A percentile compares a stretch with the other conserved stretches of the same genome.
phyloP scores from a whole-genome alignment of 2,329 filamentous ascomycete genomes.

The Cladosporium sp. region DNA sequence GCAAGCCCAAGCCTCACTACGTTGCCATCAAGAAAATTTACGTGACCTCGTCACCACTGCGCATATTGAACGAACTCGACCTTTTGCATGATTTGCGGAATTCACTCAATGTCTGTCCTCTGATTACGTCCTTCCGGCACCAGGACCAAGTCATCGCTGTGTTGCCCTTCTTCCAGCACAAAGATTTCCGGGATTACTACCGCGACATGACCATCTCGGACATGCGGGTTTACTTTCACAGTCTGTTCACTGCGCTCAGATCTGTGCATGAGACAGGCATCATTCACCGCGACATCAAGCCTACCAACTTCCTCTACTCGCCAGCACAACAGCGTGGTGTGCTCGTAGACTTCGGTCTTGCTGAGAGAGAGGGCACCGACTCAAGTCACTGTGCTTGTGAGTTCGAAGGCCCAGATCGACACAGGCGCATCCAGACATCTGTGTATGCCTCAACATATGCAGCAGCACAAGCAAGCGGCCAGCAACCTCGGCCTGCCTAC shows the following conservation, averaged over 20 bases:
- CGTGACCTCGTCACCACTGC: slow-evolving; percentile 87
- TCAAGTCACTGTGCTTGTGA: slow-evolving; percentile 79
- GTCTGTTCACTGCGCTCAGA: slow-evolving; percentile 77
- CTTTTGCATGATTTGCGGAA: slow-evolving; percentile 81
- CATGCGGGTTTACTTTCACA: slow-evolving; percentile 84
- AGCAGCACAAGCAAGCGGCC: slow-evolving; percentile 20
- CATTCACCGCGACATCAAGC: slow-evolving; percentile 63
- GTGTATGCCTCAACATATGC: slow-evolving; percentile 55
- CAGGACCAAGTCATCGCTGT: slow-evolving; percentile 94
- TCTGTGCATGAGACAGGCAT: slow-evolving; percentile 82
- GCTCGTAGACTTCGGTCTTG: slow-evolving; percentile 97
- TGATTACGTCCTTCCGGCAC: slow-evolving; percentile 94
- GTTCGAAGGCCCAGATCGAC: slow-evolving; percentile 59
- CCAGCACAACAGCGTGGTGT: slow-evolving; percentile 76
- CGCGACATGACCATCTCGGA: slow-evolving; percentile 81
- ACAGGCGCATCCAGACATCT: slow-evolving; percentile 51
- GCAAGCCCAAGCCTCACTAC: slow-evolving; percentile 57
- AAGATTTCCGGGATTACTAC: slow-evolving; percentile 93
- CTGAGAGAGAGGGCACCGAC: slow-evolving; percentile 69
- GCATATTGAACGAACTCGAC: slow-evolving; percentile 95
- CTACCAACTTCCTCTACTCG: slow-evolving; percentile 95
- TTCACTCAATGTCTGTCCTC: slow-evolving; percentile 81
- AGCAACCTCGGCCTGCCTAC: slow-evolving; percentile 57
- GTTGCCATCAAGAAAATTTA: slow-evolving; percentile 99
- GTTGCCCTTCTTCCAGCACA: slow-evolving; percentile 90